phyloP scores from a whole-genome alignment of 2,329 filamentous ascomycete species.

The Penicillium polonicum region DNA sequence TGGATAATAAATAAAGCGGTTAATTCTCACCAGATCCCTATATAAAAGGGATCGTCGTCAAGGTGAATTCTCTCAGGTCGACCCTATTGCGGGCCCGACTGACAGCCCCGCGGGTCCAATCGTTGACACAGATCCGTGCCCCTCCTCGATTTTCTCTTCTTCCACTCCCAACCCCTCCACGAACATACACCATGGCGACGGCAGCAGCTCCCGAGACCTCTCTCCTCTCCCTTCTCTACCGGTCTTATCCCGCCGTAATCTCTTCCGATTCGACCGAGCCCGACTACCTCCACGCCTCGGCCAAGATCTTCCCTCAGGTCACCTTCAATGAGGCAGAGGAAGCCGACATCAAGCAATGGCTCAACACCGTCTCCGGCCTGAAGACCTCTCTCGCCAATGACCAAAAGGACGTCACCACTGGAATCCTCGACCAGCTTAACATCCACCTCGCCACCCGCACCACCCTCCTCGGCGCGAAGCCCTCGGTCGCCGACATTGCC shows the following conservation, averaged over 20 bases:
- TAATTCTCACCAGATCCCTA: constrained; percentile 6
- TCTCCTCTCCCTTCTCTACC: constrained; percentile 47
- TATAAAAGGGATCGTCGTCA: constrained; percentile 17
- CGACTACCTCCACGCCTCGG: constrained; percentile 48
- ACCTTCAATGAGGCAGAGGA: constrained; percentile 77
- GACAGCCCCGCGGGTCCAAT: constrained; percentile 27
- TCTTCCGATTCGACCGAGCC: constrained; percentile 43
- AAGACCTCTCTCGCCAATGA: constrained; percentile 51
- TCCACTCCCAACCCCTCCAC: constrained; percentile 22
- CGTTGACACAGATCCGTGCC: constrained; percentile 28
- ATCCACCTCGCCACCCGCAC: constrained; percentile 82
- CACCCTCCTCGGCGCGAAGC: constrained; percentile 84
- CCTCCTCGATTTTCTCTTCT: constrained; percentile 32
- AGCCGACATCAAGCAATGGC: constrained; percentile 86
- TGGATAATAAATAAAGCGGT: neutral
- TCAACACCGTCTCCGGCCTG: constrained; percentile 72
- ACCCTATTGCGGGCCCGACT: constrained; percentile 26
- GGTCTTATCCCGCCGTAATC: constrained; percentile 44
- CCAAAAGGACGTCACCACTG: constrained; percentile 56
- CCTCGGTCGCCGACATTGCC: constrained; percentile 80
- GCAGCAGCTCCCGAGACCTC: constrained; percentile 42
- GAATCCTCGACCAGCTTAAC: constrained; percentile 78
- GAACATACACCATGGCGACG: constrained; percentile 31
- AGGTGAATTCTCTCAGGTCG: constrained; percentile 21
- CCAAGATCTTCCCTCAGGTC: constrained; percentile 66